These are phyloP conservation scores for Hebeloma cylindrosporum DNA, from an alignment of 768 basidiomycete species.

Conservation along the genomic window DNA sequence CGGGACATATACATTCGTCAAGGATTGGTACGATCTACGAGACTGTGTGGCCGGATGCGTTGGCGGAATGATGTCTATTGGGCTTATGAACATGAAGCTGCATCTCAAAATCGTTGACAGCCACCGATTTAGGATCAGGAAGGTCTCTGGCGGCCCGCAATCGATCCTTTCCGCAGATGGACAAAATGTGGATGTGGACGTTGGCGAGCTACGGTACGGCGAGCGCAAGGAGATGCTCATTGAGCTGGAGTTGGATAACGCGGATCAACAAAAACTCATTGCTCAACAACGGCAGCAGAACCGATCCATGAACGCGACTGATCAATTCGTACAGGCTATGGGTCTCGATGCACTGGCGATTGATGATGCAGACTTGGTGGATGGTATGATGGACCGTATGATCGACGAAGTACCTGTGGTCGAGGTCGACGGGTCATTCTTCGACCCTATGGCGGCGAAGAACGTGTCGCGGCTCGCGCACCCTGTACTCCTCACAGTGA, in stretches of 20 bases:
- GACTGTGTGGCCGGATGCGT: constrained; percentile 92
- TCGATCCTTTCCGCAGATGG: constrained; percentile 91
- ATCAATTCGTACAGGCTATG: constrained; percentile 85
- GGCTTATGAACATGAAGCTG: constrained; percentile 88
- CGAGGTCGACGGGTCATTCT: constrained; percentile 94
- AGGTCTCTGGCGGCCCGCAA: constrained; percentile 87
- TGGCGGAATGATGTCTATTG: constrained; percentile 97
- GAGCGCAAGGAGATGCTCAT: constrained; percentile 97
- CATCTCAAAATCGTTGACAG: constrained; percentile 93
- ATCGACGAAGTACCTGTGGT: constrained; percentile 97
- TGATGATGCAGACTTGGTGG: constrained; percentile 75
- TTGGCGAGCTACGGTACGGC: constrained; percentile 93
- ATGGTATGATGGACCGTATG: constrained; percentile 95
- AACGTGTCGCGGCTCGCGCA: constrained; percentile 86
- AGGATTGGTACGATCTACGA: constrained; percentile 96
- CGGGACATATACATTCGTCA: constrained; percentile 97
- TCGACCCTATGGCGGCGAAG: constrained; percentile 83
- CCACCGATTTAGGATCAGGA: constrained; percentile 88
- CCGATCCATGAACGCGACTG: constrained; percentile 73
- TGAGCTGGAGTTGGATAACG: constrained; percentile 90
- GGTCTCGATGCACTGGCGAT: constrained; percentile 75
- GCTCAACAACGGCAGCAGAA: constrained; percentile 25
- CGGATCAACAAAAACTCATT: constrained; percentile 44
- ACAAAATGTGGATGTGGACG: constrained; percentile 91
- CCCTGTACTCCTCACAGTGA: constrained; percentile 93